phyloP scores from a whole-genome alignment of 139 green algal species.

The Volvox africanus region DNA sequence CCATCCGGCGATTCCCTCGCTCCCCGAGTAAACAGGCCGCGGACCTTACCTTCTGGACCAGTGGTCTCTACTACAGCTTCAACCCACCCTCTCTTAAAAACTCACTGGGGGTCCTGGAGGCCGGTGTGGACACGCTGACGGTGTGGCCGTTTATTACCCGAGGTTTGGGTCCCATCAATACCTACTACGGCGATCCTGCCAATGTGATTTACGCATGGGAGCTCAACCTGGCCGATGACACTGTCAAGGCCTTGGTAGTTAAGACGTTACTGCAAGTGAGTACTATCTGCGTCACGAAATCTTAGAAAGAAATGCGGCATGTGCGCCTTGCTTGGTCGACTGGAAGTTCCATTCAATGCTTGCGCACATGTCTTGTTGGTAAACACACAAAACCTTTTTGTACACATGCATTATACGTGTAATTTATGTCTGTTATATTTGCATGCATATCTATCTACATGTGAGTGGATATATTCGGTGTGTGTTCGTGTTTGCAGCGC shows the following conservation, averaged over 20 bases:
- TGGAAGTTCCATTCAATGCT: too few species aligned
- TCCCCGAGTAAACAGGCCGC: neutral
- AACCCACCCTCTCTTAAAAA: neutral
- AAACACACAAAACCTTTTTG: neutral
- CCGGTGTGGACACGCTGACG: neutral
- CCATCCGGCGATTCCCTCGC: too few species aligned
- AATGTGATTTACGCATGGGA: neutral
- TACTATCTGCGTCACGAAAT: too few species aligned
- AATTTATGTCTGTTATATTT: too few species aligned
- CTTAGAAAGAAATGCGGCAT: too few species aligned
- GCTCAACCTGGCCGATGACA: neutral
- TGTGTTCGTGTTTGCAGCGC: too few species aligned
- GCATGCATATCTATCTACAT: too few species aligned
- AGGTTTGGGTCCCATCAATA: neutral
- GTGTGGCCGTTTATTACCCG: conserved; percentile 9
- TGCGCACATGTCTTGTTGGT: neutral
- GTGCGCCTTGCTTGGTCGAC: too few species aligned
- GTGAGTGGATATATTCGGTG: too few species aligned
- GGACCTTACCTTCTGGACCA: neutral
- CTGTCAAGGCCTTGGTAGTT: neutral
- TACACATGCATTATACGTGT: too few species aligned
- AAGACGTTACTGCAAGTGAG: neutral
- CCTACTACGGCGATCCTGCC: neutral
- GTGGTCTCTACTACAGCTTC: neutral
- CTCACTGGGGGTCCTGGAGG: neutral